Percentiles rank a stretch among this genome's conserved stretches.
These are phyloP conservation scores for Penicillium roqueforti DNA, from an alignment of 495 filamentous ascomycete genomes.

Conservation along the genomic window DNA sequence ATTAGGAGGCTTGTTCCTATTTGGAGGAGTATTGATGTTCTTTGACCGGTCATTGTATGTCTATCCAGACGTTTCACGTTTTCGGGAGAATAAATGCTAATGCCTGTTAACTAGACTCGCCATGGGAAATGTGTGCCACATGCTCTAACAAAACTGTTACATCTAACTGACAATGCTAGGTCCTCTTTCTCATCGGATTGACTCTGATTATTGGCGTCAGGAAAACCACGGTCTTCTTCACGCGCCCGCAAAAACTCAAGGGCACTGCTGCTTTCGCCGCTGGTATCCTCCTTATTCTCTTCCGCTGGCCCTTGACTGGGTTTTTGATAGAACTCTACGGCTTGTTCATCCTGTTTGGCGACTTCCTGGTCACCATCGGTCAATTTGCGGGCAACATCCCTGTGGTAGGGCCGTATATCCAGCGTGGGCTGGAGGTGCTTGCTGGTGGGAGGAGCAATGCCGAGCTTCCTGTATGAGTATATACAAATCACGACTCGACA, in stretches of 20 bases:
- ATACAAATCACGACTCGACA: background rate
- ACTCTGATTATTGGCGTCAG: slow-evolving; percentile 91
- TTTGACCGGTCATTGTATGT: slow-evolving; percentile 91
- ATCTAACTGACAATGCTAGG: slow-evolving; percentile 45
- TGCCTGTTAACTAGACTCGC: slow-evolving; percentile 53
- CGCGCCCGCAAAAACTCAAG: slow-evolving; percentile 83
- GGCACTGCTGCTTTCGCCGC: slow-evolving; percentile 83
- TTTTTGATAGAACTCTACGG: slow-evolving; percentile 91
- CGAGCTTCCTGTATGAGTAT: slow-evolving; percentile 62
- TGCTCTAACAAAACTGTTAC: background rate
- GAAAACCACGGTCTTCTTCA: slow-evolving; percentile 91
- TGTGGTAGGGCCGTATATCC: slow-evolving; percentile 79
- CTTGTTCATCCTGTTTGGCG: slow-evolving; percentile 88
- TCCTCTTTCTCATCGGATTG: slow-evolving; percentile 94
- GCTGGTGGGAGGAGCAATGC: slow-evolving; percentile 64
- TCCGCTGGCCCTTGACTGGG: slow-evolving; percentile 84
- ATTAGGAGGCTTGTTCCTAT: slow-evolving; percentile 83
- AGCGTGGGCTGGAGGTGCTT: slow-evolving; percentile 58
- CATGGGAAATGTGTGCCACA: slow-evolving; percentile 72
- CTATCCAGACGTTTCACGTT: background rate
- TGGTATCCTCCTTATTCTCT: slow-evolving; percentile 80
- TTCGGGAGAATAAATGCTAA: slow-evolving; percentile 6
- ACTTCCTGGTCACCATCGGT: slow-evolving; percentile 89
- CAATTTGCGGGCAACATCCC: slow-evolving; percentile 82
- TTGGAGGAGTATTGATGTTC: slow-evolving; percentile 91